Percentiles rank a stretch among this genome's conserved stretches.
Evolutionary conservation across 2,329 filamentous ascomycete genomes (phyloP).

Genomic region (Penicillium sp.): DNA sequence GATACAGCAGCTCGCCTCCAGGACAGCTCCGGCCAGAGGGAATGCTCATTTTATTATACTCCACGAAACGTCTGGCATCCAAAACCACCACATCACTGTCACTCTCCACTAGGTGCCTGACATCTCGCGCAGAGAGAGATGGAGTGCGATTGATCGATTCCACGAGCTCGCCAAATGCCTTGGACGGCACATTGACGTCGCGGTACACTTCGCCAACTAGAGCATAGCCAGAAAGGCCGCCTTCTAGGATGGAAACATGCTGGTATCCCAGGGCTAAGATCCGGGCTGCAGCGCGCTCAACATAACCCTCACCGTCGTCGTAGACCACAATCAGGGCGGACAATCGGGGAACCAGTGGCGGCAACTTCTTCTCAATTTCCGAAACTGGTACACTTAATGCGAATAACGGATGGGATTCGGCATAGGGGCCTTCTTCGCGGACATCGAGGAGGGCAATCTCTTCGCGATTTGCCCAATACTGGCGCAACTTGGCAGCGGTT

Average conservation of each 20-base stretch:
- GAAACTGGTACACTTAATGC: conserved; percentile 28
- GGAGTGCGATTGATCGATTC: conserved; percentile 29
- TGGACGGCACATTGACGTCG: conserved; percentile 30
- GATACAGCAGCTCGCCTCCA: conserved; percentile 28
- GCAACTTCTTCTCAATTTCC: conserved; percentile 25
- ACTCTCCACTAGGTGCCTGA: conserved; percentile 23
- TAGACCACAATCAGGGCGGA: conserved; percentile 26
- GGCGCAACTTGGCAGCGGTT: conserved; percentile 20
- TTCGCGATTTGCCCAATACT: conserved; percentile 20
- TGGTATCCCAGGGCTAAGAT: conserved; percentile 23
- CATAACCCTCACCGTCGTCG: conserved; percentile 27
- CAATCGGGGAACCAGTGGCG: conserved; percentile 24
- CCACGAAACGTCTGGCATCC: conserved; percentile 27
- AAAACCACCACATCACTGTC: conserved; percentile 23
- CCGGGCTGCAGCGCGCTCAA: conserved; percentile 19
- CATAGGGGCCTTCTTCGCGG: conserved; percentile 30
- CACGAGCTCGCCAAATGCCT: conserved; percentile 30
- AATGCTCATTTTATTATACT: conserved; percentile 32
- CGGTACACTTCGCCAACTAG: conserved; percentile 26
- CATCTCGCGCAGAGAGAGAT: conserved; percentile 23
- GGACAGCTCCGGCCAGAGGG: conserved; percentile 29
- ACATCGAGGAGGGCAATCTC: conserved; percentile 29
- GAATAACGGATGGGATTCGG: conserved; percentile 26
- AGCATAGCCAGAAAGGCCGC: conserved; percentile 23
- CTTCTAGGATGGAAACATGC: conserved; percentile 21